Base-by-base conservation (phyloP, 768 basidiomycete species). In the Amyloporia xantha region DNA sequence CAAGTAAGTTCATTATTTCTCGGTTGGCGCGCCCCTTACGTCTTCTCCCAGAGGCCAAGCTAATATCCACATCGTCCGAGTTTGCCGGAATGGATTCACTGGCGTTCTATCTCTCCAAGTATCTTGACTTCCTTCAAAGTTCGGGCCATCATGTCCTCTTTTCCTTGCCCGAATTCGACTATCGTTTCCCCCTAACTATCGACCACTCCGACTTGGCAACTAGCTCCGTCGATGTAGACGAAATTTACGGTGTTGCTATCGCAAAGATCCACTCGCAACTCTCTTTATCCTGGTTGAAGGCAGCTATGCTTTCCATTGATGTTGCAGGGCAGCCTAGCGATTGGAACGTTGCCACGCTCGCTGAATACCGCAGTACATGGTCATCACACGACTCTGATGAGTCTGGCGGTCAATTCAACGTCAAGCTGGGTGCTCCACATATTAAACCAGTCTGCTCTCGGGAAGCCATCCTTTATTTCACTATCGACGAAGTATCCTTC, bases 111-210 rank as follows among this genome's bases (percentile, higher is more conserved):
- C 42, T 60, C 10, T 19, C 11, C 15, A 23, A 52, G 4, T 65
- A 65, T 41, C 57, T 64, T 28, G 36, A 43, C 7, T 48, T 59
- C 40, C 52, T 65, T 12, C 43, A 52, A 13, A 40, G 47, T 15
- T 59, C 62, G 1, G 61, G 61, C 1, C 44, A 52, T 41, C 54
- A 65, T 54, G 51, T 57, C 42, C 48, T 65, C n/a, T 60, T 58
- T 47, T 56, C 58, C 4, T 51, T 65, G 4, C 63, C 64, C n/a
- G 41, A 59, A 62, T 47, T 62, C 63, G 51, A 54, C 41, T 45
- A 43, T 44, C 47, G 47, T 17, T 49, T 48, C 33, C 48, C 33
- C 13, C 20, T 52, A 6, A 25, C 48, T 5, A 51, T 63, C 50
- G 59, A 63, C 46, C 59, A 55, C 37, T 60, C 62, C 6, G 36